Base-by-base conservation (phyloP, 2,329 filamentous ascomycete genomes). In the Fusarium azukiicola region DNA sequence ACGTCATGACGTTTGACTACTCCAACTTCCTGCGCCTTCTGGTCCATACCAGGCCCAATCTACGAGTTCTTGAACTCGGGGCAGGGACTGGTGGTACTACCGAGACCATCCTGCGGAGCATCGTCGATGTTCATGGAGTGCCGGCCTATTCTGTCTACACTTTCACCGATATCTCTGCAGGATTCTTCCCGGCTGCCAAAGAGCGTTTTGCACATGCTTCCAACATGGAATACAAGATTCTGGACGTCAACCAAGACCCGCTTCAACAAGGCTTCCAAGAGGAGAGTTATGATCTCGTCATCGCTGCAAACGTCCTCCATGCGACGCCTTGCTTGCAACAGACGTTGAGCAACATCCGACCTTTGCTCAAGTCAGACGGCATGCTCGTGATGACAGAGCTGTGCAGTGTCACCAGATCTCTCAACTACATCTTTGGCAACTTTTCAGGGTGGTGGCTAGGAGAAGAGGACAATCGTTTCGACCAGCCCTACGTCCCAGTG, bases 51-150 rank as follows among this genome's bases (percentile, higher is more conserved):
- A 85, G 84, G 36, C 86, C 88, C 0, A 80, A 74, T 4, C 79
- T 88, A 11, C 81, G 82, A 6, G 84, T 89, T 17, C 81, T 90
- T 1, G 88, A 90, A 64, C 80, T 90, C 21, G 87, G 87, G 14
- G 87, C 85, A 46, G 87, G 87, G 2, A 89, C 85, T 1, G 87
- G 87, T 8, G 83, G 84, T 3, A 67, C 75, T 5, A 79, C 77
- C 0, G 64, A 70, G 38, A 72, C 44, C 5, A 52, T 76, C 9
- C 66, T 80, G 5, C 54, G 49, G 7, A 64, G 38, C 10, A 40
- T 73, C 19, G n/a, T 46, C 58, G 23, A 67, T 27, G 6, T 47
- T 2, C 40, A 68, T 7, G 49, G 71, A 19, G 32, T 63, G 2
- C 66, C 54, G 14, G 36, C 56, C 4, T 87, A 85, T 58, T 64